Evolutionary conservation across 371 early-diverging fungal species (phyloP), one percentile per base, ranked within the genome.

Genomic region (Circinella minor): DNA sequence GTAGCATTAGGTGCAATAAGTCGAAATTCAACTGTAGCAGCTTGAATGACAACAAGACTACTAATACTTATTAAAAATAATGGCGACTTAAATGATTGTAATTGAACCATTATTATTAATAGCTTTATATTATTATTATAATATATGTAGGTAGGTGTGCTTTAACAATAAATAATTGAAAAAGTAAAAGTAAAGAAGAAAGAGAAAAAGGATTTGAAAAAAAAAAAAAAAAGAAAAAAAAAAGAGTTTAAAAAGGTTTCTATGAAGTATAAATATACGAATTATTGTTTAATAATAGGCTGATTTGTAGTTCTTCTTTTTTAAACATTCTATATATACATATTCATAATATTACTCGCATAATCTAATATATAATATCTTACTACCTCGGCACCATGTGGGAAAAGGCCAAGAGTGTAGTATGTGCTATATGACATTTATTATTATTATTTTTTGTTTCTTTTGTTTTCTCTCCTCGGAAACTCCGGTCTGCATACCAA

Each of bases 1-100:
- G 65, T 71, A 20, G 74, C 81, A 55, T 74, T 75, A 27, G 88
- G 88, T 13, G 84, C 88, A 37, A 88, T 68, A 20, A 88, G 83
- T 51, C 78, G 78, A 67, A 88, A 88, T 34, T 74, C 77, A 36
- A 81, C 74, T 43, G 75, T 65, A 18, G 81, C 82, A 47, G 81
- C 81, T 57, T 17, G 62, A 61, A 51, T n/a, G 15, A 51, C 14
- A 13, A 51, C 15, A 51, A 5, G 43, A 11, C 43, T 43, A 43
- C 43, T n/a, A 7, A 15, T 51, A 15, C 8, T 13, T 8, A 14
- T 13, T 7, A n/a, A 17, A 13, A n/a, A 51, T 51, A 51, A 15
- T n/a, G n/a, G n/a, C 15, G 4, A 15, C 51, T 14, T 51, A 17
- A n/a, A 1, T 51, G n/a, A 17, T 15, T 11, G 51, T 4, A 51